Conservation (phyloP, 106 monocot species). For the Narthecium ossifragum region DNA sequence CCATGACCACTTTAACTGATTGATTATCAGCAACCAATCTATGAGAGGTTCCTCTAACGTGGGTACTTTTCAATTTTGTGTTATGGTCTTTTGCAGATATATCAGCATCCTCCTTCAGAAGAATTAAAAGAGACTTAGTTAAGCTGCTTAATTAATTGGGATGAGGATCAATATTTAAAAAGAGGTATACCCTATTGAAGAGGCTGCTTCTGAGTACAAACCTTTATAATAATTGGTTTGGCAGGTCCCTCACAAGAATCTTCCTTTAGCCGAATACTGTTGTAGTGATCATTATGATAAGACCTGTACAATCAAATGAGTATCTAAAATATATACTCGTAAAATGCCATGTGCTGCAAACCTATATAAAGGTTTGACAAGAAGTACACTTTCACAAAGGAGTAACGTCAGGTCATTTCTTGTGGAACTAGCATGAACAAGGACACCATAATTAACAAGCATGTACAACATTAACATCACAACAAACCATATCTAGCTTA, state of each 20-base stretch:
- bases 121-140: not conserved
- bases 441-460: too few relatives aligned
- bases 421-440: too few relatives aligned
- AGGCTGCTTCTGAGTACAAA: conserved; percentile 4
- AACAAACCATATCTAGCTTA: too few relatives aligned
- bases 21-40: conserved; percentile 13
- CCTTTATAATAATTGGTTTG: conserved; percentile 63
- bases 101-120: conserved; percentile 48
- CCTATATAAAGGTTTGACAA: too few relatives aligned
- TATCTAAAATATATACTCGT: not conserved
- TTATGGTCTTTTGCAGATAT: conserved; percentile 25
- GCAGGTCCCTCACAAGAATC: conserved; percentile 75
- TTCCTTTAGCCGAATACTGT: conserved; percentile 58
- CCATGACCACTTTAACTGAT: conserved; percentile 65
- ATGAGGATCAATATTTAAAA: too few relatives aligned
- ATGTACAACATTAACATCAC: too few relatives aligned
- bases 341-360: not conserved
- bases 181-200: too few relatives aligned
- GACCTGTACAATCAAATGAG: conserved; percentile 28
- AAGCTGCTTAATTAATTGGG: too few relatives aligned
- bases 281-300: conserved; percentile 89
- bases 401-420: too few relatives aligned
- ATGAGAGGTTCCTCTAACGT: conserved; percentile 14
- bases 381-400: too few relatives aligned
- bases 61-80: conserved; percentile 21